Evolutionary conservation across 2,329 filamentous ascomycete genomes (phyloP).

Genomic region (Ustulina deusta): DNA sequence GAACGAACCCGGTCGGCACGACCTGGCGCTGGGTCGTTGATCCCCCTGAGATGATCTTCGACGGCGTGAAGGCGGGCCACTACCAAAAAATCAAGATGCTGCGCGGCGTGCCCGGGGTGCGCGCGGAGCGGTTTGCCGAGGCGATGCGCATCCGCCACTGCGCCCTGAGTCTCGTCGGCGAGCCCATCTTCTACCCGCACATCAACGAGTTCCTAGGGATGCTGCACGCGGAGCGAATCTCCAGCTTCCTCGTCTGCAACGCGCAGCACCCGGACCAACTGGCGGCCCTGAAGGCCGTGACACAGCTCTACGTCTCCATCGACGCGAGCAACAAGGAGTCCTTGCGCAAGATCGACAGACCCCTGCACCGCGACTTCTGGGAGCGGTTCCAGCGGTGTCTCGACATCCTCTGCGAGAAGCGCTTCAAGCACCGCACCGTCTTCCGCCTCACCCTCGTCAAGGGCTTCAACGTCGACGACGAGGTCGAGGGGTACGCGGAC

Average conservation of each 20-base stretch:
- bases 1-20: conserved; percentile 95
- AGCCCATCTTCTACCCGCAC: conserved; percentile 98
- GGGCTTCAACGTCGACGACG: conserved; percentile 97
- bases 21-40: conserved; percentile 98
- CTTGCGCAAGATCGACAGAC: conserved; percentile 88
- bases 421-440: conserved; percentile 89
- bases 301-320: conserved; percentile 95
- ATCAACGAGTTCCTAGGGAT: conserved; percentile 92
- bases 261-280: conserved; percentile 95
- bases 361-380: conserved; percentile 96
- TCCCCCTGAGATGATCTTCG: conserved; percentile 87
- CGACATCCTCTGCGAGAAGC: conserved; percentile 85
- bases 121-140: conserved; percentile 91
- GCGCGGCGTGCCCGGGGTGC: conserved; percentile 90
- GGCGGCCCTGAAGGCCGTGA: conserved; percentile 83
- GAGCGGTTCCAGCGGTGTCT: conserved; percentile 92
- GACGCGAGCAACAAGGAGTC: conserved; percentile 92
- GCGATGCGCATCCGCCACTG: conserved; percentile 95
- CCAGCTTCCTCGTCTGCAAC: conserved; percentile 95
- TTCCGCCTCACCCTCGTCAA: conserved; percentile 96
- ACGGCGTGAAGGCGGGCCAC: conserved; percentile 89
- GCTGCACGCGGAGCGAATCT: conserved; percentile 88
- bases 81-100: conserved; percentile 99
- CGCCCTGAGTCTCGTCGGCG: conserved; percentile 89
- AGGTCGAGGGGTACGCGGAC: conserved; percentile 88